phyloP scores from a whole-genome alignment of 73 alveolate genomes.

The Paramecium caudatum region DNA sequence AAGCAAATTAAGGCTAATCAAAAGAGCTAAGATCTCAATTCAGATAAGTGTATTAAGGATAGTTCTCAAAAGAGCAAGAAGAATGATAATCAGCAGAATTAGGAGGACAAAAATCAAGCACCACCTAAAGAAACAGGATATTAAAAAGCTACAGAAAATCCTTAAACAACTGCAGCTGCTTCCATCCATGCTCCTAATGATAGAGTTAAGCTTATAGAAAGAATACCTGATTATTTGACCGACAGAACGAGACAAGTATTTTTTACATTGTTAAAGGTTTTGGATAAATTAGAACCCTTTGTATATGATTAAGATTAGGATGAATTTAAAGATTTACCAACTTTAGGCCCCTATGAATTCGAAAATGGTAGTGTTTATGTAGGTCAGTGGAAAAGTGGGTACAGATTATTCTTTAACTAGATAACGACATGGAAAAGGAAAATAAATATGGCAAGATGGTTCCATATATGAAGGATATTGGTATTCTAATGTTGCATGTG shows the following conservation, averaged over 20 bases:
- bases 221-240: conserved; percentile 2
- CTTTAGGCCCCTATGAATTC: conserved; percentile 73
- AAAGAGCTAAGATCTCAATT: background rate
- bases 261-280: background rate
- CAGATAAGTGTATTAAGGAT: conserved; percentile 14
- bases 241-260: conserved; percentile 51
- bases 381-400: conserved; percentile 91
- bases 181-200: conserved; percentile 56
- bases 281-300: conserved; percentile 17
- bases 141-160: background rate
- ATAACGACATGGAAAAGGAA: conserved; percentile 92
- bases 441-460: conserved; percentile 90
- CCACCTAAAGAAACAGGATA: conserved; percentile 20
- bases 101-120: background rate
- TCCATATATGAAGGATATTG: conserved; percentile 93
- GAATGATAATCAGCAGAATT: background rate
- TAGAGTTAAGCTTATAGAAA: background rate
- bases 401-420: conserved; percentile 48
- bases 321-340: conserved; percentile 68
- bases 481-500: conserved; percentile 83
- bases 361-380: conserved; percentile 86
- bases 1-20: background rate
- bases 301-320: conserved; percentile 69
- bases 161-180: conserved; percentile 50
- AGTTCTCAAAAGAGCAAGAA: conserved; percentile 5